These are phyloP conservation scores for Exophiala sp. DNA, from an alignment of 2,329 filamentous ascomycete species.

Conservation along the genomic window DNA sequence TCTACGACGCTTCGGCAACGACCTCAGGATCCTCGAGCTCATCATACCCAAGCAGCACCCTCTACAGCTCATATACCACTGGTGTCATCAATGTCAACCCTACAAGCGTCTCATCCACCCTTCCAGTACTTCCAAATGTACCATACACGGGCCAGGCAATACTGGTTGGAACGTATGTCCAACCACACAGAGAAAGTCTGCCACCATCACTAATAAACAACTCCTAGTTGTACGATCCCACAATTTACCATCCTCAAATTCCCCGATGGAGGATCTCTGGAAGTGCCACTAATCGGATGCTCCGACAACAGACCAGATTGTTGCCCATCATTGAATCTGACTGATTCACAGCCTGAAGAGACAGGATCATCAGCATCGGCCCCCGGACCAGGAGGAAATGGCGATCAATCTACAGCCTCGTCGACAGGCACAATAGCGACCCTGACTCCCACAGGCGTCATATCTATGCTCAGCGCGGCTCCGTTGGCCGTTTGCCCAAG, in stretches of 20 bases:
- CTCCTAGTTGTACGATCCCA: constrained; percentile 12
- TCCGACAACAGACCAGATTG: constrained; percentile 23
- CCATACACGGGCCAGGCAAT: constrained; percentile 17
- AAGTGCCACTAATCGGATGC: constrained; percentile 20
- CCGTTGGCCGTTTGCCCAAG: constrained; percentile 22
- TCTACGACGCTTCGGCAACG: neutral
- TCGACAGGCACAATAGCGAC: constrained; percentile 16
- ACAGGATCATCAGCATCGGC: constrained; percentile 3
- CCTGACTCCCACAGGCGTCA: constrained; percentile 15
- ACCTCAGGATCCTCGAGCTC: neutral
- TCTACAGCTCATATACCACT: constrained; percentile 11
- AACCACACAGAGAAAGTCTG: neutral
- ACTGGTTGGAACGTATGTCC: constrained; percentile 18
- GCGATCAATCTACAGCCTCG: constrained; percentile 1
- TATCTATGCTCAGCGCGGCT: constrained; percentile 19
- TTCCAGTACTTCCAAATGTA: constrained; percentile 17
- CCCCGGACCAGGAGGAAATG: neutral
- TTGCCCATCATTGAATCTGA: constrained; percentile 18
- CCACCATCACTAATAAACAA: neutral
- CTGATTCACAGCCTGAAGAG: constrained; percentile 2
- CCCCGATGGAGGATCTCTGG: constrained; percentile 13
- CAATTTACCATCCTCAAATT: constrained; percentile 18
- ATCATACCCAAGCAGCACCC: neutral
- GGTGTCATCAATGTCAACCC: constrained; percentile 1
- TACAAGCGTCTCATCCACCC: constrained; percentile 1